Evolutionary conservation across 495 filamentous ascomycete species (phyloP).

Genomic region (Opeltia flavorubescens): DNA sequence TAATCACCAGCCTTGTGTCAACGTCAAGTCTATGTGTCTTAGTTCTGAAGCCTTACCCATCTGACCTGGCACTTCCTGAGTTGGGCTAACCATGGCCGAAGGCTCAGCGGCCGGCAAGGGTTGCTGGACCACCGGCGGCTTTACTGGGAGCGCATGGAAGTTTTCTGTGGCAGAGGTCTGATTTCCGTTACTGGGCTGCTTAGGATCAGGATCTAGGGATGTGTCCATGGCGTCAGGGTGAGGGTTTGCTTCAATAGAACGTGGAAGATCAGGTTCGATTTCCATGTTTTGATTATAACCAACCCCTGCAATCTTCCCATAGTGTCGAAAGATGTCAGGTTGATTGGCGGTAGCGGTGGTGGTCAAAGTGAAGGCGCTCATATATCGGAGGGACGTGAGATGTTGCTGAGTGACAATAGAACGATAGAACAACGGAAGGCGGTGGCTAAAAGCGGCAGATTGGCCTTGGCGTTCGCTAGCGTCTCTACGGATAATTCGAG

Average conservation of each 20-base stretch:
- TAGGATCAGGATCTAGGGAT: conserved; percentile 1
- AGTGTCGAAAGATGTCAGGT: conserved; percentile 2
- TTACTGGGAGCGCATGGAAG: background rate
- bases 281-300: conserved; percentile 16
- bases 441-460: background rate
- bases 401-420: too few species aligned
- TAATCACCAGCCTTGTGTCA: conserved; percentile 9
- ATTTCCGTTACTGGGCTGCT: background rate
- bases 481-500: too few species aligned
- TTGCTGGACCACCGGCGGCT: background rate
- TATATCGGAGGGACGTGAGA: background rate
- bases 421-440: background rate
- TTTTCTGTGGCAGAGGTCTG: background rate
- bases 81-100: conserved; percentile 1
- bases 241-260: conserved; percentile 4
- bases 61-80: conserved; percentile 1
- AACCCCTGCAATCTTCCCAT: conserved; percentile 14
- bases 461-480: background rate
- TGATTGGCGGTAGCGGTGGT: conserved; percentile 3
- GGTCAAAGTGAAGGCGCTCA: conserved; percentile 1
- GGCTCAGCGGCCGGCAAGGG: conserved; percentile 2
- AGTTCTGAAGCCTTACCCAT: conserved; percentile 13
- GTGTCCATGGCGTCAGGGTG: conserved; percentile 11
- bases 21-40: conserved; percentile 8
- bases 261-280: conserved; percentile 11